A percentile compares a stretch with the other conserved stretches of the same genome.
Conservation (phyloP, 2,329 filamentous ascomycete species). For the Fusarium sp. region DNA sequence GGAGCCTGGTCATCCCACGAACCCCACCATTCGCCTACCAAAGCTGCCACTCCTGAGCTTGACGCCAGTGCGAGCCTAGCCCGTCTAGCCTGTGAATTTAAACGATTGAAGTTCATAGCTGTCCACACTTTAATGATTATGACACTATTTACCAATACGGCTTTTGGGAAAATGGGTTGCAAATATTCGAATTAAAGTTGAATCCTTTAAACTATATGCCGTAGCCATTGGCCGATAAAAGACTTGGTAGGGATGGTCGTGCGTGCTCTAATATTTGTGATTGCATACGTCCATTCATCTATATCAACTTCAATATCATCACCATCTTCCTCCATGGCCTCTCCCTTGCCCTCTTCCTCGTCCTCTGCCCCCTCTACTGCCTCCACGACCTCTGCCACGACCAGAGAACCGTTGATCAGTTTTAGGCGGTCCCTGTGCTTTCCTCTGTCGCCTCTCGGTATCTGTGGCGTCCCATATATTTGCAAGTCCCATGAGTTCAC, state of each 20-base stretch:
- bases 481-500: conserved; percentile 76
- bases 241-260: too few species aligned
- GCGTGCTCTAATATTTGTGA: neutral
- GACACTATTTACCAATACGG: too few species aligned
- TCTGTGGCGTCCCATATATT: conserved; percentile 80
- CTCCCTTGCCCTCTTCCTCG: conserved; percentile 40
- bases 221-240: neutral
- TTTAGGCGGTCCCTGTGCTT: conserved; percentile 64
- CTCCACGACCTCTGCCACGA: conserved; percentile 49
- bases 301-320: neutral
- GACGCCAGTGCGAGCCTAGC: neutral
- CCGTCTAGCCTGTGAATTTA: neutral
- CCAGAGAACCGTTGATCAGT: conserved; percentile 49
- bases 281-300: neutral
- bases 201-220: neutral
- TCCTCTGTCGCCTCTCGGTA: conserved; percentile 72
- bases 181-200: neutral
- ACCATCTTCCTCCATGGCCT: conserved; percentile 38
- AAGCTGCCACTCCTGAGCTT: conserved; percentile 1
- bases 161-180: neutral
- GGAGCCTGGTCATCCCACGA: conserved; percentile 23
- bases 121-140: neutral
- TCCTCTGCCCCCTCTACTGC: conserved; percentile 47
- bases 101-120: neutral
- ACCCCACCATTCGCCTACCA: conserved; percentile 35